Conservation (phyloP, 2,329 filamentous ascomycete genomes). For the Albophoma yamanashiensis region DNA sequence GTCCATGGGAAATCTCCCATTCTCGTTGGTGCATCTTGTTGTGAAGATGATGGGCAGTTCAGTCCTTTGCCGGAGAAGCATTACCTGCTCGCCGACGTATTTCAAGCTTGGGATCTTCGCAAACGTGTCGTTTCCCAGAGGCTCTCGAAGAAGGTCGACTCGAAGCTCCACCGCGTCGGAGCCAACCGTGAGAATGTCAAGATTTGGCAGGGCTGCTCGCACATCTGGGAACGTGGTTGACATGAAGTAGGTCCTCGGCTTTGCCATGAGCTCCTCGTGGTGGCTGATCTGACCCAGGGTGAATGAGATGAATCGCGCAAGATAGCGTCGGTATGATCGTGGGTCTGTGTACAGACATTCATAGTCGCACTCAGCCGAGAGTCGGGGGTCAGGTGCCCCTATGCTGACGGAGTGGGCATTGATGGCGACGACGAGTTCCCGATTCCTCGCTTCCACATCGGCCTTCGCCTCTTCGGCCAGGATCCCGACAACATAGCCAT, state of each 20-base stretch:
- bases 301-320: constrained; percentile 70
- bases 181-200: constrained; percentile 80
- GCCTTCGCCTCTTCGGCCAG: constrained; percentile 42
- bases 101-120: constrained; percentile 63
- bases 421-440: constrained; percentile 53
- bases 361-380: constrained; percentile 67
- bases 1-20: constrained; percentile 77
- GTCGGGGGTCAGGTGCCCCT: constrained; percentile 53
- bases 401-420: constrained; percentile 67
- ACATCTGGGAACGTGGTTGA: constrained; percentile 86
- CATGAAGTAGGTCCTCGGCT: constrained; percentile 72
- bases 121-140: constrained; percentile 49
- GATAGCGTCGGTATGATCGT: constrained; percentile 62
- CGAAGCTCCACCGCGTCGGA: constrained; percentile 78
- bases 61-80: constrained; percentile 72
- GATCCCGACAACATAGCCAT: constrained; percentile 59
- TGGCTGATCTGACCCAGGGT: constrained; percentile 69
- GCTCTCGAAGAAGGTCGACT: constrained; percentile 71
- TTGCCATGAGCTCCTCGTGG: constrained; percentile 67
- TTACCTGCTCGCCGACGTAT: constrained; percentile 79
- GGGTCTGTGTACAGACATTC: constrained; percentile 74
- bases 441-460: constrained; percentile 48
- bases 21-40: constrained; percentile 70
- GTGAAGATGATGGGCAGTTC: constrained; percentile 89
- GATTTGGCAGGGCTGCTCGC: constrained; percentile 68